These are phyloP conservation scores for Diaporthe amygdali DNA, from an alignment of 2,329 filamentous ascomycete genomes.

Conservation along the genomic window DNA sequence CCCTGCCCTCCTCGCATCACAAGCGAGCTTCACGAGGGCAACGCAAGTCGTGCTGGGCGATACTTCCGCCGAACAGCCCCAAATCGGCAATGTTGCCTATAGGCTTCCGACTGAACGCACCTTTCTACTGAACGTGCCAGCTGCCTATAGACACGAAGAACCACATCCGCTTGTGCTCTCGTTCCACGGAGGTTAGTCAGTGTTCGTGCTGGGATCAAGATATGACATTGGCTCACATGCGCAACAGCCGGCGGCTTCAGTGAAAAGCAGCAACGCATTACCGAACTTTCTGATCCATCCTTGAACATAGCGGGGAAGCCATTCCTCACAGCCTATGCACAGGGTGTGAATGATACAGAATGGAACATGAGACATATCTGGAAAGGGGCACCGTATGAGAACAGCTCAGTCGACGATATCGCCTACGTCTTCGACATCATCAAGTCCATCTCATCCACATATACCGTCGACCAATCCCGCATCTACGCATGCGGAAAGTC, in stretches of 20 bases:
- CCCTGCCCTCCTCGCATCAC: neutral
- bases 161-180: conserved; percentile 29
- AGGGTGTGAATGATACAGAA: conserved; percentile 32
- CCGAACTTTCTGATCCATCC: conserved; percentile 31
- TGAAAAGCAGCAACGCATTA: conserved; percentile 32
- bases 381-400: conserved; percentile 33
- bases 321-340: conserved; percentile 32
- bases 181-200: conserved; percentile 30
- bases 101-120: conserved; percentile 30
- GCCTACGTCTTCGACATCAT: conserved; percentile 33
- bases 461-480: conserved; percentile 28
- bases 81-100: conserved; percentile 30
- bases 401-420: conserved; percentile 33
- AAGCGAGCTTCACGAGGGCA: neutral
- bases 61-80: neutral
- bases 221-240: neutral
- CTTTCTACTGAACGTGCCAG: conserved; percentile 31
- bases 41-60: neutral
- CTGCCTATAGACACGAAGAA: conserved; percentile 26
- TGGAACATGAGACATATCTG: conserved; percentile 32
- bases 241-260: conserved; percentile 29
- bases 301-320: conserved; percentile 31
- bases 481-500: conserved; percentile 30
- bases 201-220: neutral
- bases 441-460: conserved; percentile 27